phyloP scores from a whole-genome alignment of 202 grass and related monocot genomes.

The Musa balbisiana region DNA sequence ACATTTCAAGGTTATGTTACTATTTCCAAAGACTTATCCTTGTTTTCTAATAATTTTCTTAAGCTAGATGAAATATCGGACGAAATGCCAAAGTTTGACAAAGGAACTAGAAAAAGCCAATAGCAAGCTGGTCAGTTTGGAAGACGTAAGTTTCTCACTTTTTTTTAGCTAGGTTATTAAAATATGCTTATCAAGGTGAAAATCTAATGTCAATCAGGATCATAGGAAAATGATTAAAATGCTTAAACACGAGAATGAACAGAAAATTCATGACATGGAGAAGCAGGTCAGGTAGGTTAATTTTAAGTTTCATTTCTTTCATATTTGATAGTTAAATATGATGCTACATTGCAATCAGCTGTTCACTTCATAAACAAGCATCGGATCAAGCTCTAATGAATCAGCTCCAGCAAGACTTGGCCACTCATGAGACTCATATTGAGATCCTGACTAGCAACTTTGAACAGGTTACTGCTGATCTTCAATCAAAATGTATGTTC shows the following conservation, averaged over 20 bases:
- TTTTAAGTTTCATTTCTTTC: conserved; percentile 1
- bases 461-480: conserved; percentile 46
- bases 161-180: conserved; percentile 2
- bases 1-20: neutral
- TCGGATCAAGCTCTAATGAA: conserved; percentile 45
- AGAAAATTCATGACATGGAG: conserved; percentile 42
- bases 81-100: conserved; percentile 44
- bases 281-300: conserved; percentile 52
- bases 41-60: neutral
- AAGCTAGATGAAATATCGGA: conserved; percentile 54
- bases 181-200: conserved; percentile 10
- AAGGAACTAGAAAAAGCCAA: conserved; percentile 66
- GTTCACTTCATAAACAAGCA: conserved; percentile 50
- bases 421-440: conserved; percentile 48
- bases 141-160: conserved; percentile 44
- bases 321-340: neutral
- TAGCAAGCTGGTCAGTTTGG: conserved; percentile 45
- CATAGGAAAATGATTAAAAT: conserved; percentile 46
- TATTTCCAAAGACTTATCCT: neutral
- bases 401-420: conserved; percentile 51
- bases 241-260: conserved; percentile 50
- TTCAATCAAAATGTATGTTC: conserved; percentile 50
- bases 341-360: conserved; percentile 45
- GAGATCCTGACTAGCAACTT: conserved; percentile 47
- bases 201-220: conserved; percentile 36